Base-by-base conservation (phyloP, 208 protist species). In the Acanthamoeba triangularis region DNA sequence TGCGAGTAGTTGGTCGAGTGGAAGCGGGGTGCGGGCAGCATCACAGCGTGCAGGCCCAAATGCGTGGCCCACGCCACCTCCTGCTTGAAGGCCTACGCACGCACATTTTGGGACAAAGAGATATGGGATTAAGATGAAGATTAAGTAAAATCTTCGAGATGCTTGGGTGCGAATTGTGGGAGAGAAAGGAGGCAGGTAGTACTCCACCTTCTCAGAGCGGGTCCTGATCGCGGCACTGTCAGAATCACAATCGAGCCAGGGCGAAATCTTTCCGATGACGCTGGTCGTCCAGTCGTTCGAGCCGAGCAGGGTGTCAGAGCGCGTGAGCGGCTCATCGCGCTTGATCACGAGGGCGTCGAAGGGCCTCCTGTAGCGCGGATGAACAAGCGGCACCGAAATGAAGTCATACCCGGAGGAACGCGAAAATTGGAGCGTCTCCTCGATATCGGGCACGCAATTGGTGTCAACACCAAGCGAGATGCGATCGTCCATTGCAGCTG, bases 1-100 rank as follows among this genome's bases (percentile, higher is more conserved):
- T 97, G 96, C 37, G 97, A 96, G 82, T 97, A 98, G 23, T 97
- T 96, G 23, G 96, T 56, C 59, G 96, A 82, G 41, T 47, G 52
- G 69, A 74, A 54, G 35, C 25, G 93, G 5, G 97, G 97, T 67
- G 85, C 67, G 14, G 97, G 97, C n/a, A 98, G 44, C n/a, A 98
- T 49, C 1, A 98, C 92, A 8, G 98, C 96, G 7, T 96, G 95
- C 20, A 98, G 90, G n/a, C 95, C 84, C 30, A 98, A 59, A 97
- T 98, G 98, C 44, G 97, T 85, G 2, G 98, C 97, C 96, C 97
- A 98, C 61, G 93, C 96, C 7, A 98, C 61, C 95, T 98, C 98
- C 67, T 96, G 69, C 69, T 95, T 80, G 13, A 98, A 93, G 10
- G 80, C 95, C 93, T 95, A 59, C 8, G 35, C 69, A 41, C 44